Base-by-base conservation (phyloP, 176 grass and related monocot genomes). In the Triticum dicoccoides region DNA sequence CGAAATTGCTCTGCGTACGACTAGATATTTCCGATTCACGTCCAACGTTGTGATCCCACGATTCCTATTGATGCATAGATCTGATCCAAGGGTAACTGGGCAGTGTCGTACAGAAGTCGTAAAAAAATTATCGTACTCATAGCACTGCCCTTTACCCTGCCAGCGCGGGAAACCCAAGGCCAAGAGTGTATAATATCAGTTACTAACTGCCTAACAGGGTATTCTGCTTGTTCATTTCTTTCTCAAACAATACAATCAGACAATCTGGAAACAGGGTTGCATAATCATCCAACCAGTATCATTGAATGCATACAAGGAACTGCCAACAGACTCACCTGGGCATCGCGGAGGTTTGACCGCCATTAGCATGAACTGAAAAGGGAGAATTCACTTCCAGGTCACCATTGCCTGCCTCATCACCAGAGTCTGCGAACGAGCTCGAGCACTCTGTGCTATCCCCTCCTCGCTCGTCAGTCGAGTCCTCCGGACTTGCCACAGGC, bases 401-500 rank as follows among this genome's bases (percentile, higher is more conserved):
- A 32, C 85, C 91, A 70, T 61, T 45, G 37, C 91, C 89, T 7
- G 35, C 77, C 65, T 94, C 92, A 33, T 82, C 83, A 45, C 85
- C 85, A 10, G 94, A 92, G 73, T 86, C 85, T 9, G 82, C 97
- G 23, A 99, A 99, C 8, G 97, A 99, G 56, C 97, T 96, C 14
- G 97, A 96, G 87, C 78, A 94, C 33, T 96, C 96, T 0, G 96
- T 96, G 69, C 74, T 89, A 77, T 93, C 84, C 34, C 68, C 84
- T 23, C 92, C 90, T 76, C 62, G 59, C 41, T 86, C 82, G 61
- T 84, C 39, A 10, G 72, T 66, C 10, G 41, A 12, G 1, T 49
- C 38, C 41, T 71, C 69, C 32, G 77, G 13, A 33, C 18, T 24
- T 1, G 1, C 24, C 51, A 54, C 25, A 17, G 27, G 56, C 18